Base-by-base conservation (phyloP, 2,329 filamentous ascomycete species). In the Penicillium freii region DNA sequence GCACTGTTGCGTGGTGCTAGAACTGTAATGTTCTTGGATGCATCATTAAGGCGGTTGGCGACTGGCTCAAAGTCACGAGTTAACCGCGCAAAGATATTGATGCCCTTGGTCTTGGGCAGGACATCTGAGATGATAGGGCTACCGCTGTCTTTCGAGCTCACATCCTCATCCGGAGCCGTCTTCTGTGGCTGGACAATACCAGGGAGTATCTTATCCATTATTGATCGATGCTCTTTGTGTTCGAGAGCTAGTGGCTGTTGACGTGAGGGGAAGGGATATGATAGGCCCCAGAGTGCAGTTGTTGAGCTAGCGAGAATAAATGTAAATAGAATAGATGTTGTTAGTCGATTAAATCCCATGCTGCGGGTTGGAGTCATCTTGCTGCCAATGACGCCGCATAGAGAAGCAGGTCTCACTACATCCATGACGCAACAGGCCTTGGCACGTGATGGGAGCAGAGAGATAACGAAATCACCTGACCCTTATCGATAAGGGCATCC, bases 1-100 rank as follows among this genome's bases (percentile, higher is more conserved):
- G 87, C 91, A 19, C 84, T 86, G 79, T 99, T 97, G 53, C 90
- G 79, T 0, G 94, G 94, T 5, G 92, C 93, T 3, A 97, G 84
- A 25, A 97, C 86, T 2, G 92, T 97, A 17, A 90, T 90, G 71
- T 93, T 92, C 57, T 82, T 75, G 0, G 77, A 70, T 0, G 81
- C 74, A 70, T 91, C 83, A 65, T 89, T 84, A 15, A 97, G 83
- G 0, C 90, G 88, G 23, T 79, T 76, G 10, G 85, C 83, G 21
- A 92, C 81, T n/a, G 81, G 76, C 46, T 87, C 83, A 66, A 92
- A 85, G 69, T 93, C 88, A 58, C 92, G 86, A 5, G 88, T 87
- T 68, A 96, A 86, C 42, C 87, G 86, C 31, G 91, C 89, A 75
- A 97, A 97, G 65, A 92, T 87, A 62, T 91, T 92, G 71, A 96